phyloP scores from a whole-genome alignment of 495 filamentous ascomycete species.

The Neurospora sp. region DNA sequence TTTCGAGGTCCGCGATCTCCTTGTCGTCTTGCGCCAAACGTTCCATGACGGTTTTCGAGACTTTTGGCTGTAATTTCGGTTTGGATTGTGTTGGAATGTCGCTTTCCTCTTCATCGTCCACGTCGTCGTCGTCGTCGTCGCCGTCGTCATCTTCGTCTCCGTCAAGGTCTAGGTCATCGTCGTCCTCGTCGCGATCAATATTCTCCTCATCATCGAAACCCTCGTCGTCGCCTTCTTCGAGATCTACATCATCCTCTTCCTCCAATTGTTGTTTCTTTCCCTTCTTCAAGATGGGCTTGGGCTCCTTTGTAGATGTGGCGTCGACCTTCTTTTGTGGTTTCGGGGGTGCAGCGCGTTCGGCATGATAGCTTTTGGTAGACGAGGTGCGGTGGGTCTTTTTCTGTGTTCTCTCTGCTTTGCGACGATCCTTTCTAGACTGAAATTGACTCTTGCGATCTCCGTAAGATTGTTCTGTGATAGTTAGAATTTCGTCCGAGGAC shows the following conservation, averaged over 20 bases:
- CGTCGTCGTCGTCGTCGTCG: constrained; percentile 17
- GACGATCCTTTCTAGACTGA: constrained; percentile 36
- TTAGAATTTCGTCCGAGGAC: neutral
- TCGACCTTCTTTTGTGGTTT: neutral
- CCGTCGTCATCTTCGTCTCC: constrained; percentile 20
- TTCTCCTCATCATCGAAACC: constrained; percentile 12
- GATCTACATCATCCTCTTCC: constrained; percentile 6
- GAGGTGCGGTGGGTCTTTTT: constrained; percentile 22
- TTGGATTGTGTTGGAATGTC: constrained; percentile 20
- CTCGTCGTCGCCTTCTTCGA: constrained; percentile 13
- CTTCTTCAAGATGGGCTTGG: constrained; percentile 12
- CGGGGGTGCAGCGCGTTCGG: constrained; percentile 5
- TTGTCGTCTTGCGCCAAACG: constrained; percentile 67
- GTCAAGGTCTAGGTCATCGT: constrained; percentile 17
- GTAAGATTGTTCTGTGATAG: neutral
- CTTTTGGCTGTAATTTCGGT: constrained; percentile 18
- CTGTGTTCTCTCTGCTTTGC: constrained; percentile 38
- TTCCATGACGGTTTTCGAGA: constrained; percentile 52
- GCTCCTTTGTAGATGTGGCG: neutral
- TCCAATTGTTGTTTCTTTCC: constrained; percentile 2
- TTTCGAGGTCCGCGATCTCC: constrained; percentile 82
- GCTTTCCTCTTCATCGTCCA: constrained; percentile 18
- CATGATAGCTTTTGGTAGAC: constrained; percentile 2
- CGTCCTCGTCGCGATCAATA: constrained; percentile 16
- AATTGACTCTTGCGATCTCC: neutral